Base-by-base conservation (phyloP, 2,329 filamentous ascomycete species). In the Tricladium varicosporioides region DNA sequence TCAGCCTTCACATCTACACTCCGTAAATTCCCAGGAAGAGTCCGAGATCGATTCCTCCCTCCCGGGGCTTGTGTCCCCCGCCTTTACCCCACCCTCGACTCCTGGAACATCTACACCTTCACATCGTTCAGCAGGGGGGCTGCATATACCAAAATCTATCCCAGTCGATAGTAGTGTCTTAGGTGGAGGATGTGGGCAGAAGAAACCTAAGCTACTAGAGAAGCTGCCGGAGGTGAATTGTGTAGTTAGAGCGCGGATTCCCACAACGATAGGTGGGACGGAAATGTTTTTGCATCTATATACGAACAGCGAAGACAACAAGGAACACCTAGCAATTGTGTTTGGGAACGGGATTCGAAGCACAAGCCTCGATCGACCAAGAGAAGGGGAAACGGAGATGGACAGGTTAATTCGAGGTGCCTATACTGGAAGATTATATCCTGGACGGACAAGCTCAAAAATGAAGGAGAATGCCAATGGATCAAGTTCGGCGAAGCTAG, bases 251-350 rank as follows among this genome's bases (percentile, higher is more conserved):
- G 94, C 94, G 15, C 87, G 94, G 54, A 99, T 99, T 66, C 94
- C 94, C 0, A 97, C 93, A 0, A 93, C 91, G 1, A 66, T 66
- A 27, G 60, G 62, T 10, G 64, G 64, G 1, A 85, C 92, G 10
- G 92, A 99, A 73, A 97, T 99, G 92, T 99, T 95, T 74, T 75
- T 99, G 51, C 93, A 99, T 70, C 79, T 97, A 0, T 99, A 99
- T 75, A 87, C 87, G 61, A 99, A 99, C 74, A 89, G 89, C 66
- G 85, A 91, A 5, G 94, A 99, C 73, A 90, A 87, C 63, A 99
- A 99, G 74, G 94, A 99, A 70, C 94, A 99, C 71, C 76, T 99
- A 51, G 94, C 94, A 15, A 97, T 99, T 69, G 94, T 99, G 0
- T 99, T 99, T 73, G 94, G 94, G 2, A 86, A 87, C 58, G 80